A percentile compares a stretch with the other conserved stretches of the same genome.
phyloP scores from a whole-genome alignment of 805 yeast species.

The Starmerella stigmatis region DNA sequence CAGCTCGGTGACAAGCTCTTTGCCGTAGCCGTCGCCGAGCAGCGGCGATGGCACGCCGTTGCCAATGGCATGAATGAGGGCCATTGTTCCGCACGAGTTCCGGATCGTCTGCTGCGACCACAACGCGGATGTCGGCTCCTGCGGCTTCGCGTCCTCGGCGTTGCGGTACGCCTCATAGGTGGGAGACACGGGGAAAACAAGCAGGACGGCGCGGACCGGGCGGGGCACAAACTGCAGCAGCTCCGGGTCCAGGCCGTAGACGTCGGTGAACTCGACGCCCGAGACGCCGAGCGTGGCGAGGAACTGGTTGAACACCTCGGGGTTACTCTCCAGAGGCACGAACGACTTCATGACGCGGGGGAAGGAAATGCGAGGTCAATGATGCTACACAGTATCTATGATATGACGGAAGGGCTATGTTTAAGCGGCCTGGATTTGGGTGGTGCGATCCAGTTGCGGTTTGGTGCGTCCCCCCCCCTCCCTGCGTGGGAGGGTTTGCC shows the following conservation, averaged over 20 bases:
- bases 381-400: background rate
- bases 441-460: too few species aligned
- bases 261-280: constrained; percentile 59
- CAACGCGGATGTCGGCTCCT: constrained; percentile 31
- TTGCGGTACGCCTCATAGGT: constrained; percentile 45
- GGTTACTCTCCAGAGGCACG: constrained; percentile 78
- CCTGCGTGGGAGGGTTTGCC: too few species aligned
- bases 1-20: constrained; percentile 26
- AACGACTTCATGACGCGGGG: constrained; percentile 8
- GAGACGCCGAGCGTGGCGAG: constrained; percentile 60
- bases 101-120: constrained; percentile 81
- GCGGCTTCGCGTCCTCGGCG: constrained; percentile 32
- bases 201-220: constrained; percentile 64
- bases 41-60: constrained; percentile 29
- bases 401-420: too few species aligned
- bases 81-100: constrained; percentile 91
- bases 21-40: constrained; percentile 26
- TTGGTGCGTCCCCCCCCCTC: too few species aligned
- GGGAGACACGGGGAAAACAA: constrained; percentile 70
- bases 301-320: constrained; percentile 64
- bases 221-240: constrained; percentile 68
- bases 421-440: too few species aligned
- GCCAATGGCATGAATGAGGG: constrained; percentile 56
- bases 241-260: constrained; percentile 81
- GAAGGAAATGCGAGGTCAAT: background rate